phyloP scores from a whole-genome alignment of 176 grass and related monocot species.

The Phoenix dactylifera region DNA sequence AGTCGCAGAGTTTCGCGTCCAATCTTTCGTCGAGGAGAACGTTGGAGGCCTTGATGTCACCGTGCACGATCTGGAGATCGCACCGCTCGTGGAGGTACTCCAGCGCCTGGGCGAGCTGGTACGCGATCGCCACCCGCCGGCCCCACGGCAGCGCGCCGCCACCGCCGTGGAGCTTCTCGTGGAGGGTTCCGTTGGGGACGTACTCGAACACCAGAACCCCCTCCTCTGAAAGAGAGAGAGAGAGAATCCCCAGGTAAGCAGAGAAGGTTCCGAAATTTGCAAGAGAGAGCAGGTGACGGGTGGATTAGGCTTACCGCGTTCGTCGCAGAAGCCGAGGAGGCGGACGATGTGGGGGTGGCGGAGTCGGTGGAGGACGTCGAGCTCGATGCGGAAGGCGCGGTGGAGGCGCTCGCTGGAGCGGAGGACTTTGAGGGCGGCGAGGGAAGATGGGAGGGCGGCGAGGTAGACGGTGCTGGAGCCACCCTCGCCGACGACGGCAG shows the following conservation, averaged over 20 bases:
- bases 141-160: slow-evolving; percentile 56
- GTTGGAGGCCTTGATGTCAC: slow-evolving; percentile 87
- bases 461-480: slow-evolving; percentile 96
- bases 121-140: slow-evolving; percentile 48
- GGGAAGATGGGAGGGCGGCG: slow-evolving; percentile 40
- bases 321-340: slow-evolving; percentile 81
- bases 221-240: slow-evolving; percentile 40
- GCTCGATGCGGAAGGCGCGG: slow-evolving; percentile 87
- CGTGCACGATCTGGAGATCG: slow-evolving; percentile 88
- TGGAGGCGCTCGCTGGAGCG: slow-evolving; percentile 90
- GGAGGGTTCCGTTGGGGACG: slow-evolving; percentile 77
- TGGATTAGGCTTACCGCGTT: slow-evolving; percentile 39
- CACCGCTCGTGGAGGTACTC: slow-evolving; percentile 80
- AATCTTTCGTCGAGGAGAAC: slow-evolving; percentile 72
- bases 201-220: slow-evolving; percentile 84
- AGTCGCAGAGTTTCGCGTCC: slow-evolving; percentile 88
- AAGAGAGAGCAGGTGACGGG: background rate
- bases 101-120: slow-evolving; percentile 63
- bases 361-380: slow-evolving; percentile 63
- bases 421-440: slow-evolving; percentile 82
- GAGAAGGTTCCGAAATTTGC: background rate
- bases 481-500: slow-evolving; percentile 63
- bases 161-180: slow-evolving; percentile 68
- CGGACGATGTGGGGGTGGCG: slow-evolving; percentile 74
- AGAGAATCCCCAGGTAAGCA: background rate